Base-by-base conservation (phyloP, 768 basidiomycete species). In the Leccinum aurantiacum region DNA sequence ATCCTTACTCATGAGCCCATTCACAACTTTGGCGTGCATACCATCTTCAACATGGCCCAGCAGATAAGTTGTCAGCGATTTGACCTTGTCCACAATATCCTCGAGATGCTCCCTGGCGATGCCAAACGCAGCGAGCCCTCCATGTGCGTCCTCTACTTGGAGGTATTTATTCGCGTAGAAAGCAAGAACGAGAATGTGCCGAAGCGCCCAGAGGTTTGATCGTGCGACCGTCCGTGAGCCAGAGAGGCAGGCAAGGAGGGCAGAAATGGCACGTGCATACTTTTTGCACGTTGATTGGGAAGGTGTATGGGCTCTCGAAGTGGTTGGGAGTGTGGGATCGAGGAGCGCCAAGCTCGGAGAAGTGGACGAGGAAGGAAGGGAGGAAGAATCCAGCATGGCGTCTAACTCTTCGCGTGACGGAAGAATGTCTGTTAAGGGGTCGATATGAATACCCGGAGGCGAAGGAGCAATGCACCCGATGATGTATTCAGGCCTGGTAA, bases 131-230 rank as follows among this genome's bases (percentile, higher is more conserved):
- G 90, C 87, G 1, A 87, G 73, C 0, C 82, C 76, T 67, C 79
- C 84, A 13, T 67, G 69, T 4, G 74, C 76, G 6, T 78, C 76
- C 10, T 84, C 84, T 1, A 89, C 75, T 27, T 80, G 77, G 25
- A 84, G 71, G 19, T 81, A 76, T 67, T 95, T 91, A 33, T 82
- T 76, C 1, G 86, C 86, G 60, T 87, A 87, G 6, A 86, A 69
- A 1, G 79, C 77, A 24, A 93, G 77, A 0, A 83, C 80, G 9
- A 91, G 73, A 56, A 93, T 76, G 68, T 93, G 90, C 9, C 84
- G 82, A 5, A 98, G 69, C 0, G 83, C 80, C 87, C 89, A 90
- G 0, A 84, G 65, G 54, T 89, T 82, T 15, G 76, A 74, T 53
- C 78, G 82, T 4, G 88, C 85, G 1, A 81, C 62, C n/a, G 82